Evolutionary conservation across 225 moss, liverwort and hornwort genomes (phyloP).

Genomic region (Pleurozium schreberi): DNA sequence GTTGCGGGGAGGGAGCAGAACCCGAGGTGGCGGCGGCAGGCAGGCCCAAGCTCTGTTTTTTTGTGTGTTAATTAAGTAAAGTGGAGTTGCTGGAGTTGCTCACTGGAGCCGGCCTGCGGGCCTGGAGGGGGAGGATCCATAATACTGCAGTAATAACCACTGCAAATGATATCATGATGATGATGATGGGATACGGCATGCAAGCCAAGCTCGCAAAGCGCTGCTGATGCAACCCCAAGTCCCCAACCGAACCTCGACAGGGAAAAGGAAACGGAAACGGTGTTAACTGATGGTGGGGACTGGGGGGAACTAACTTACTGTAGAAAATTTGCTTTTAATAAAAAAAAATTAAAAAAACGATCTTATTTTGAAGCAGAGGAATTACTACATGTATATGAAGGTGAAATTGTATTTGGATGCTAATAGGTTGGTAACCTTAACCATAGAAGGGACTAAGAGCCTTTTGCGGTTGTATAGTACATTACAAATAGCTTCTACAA

Average conservation of each 20-base stretch:
- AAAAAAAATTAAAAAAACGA: no score
- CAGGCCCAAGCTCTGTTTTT: no score
- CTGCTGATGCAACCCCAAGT: not conserved
- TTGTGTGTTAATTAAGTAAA: no score
- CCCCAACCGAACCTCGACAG: not conserved
- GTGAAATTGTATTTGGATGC: no score
- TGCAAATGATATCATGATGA: not conserved
- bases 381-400: no score
- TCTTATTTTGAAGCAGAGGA: no score
- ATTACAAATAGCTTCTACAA: no score
- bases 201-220: not conserved
- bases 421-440: no score
- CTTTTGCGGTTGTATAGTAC: no score
- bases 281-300: not conserved
- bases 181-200: not conserved
- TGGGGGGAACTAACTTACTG: not conserved
- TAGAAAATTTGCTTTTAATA: no score
- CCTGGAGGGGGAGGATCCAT: not conserved
- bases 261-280: not conserved
- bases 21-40: not conserved
- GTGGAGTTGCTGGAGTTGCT: not conserved
- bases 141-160: not conserved
- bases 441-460: no score
- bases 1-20: not conserved
- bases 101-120: not conserved